A percentile compares a stretch with the other conserved stretches of the same genome.
phyloP scores from a whole-genome alignment of 495 filamentous ascomycete species.

The Glutinoglossum americanum region DNA sequence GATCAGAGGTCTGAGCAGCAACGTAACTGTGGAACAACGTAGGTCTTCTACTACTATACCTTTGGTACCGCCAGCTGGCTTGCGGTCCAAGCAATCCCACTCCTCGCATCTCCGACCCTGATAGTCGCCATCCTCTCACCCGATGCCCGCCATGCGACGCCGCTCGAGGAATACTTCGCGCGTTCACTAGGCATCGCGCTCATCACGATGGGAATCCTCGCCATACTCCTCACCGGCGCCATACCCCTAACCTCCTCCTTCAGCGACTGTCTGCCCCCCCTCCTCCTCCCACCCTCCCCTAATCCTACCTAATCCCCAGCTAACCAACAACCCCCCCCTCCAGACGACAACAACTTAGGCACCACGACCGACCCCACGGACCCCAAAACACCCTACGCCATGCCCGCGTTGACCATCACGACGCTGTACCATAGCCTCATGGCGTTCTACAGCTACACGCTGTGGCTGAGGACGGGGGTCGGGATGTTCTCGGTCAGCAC shows the following conservation, averaged over 20 bases:
- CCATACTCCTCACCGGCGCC: constrained; percentile 47
- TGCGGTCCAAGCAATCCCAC: constrained; percentile 37
- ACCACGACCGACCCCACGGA: constrained; percentile 24
- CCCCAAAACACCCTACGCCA: constrained; percentile 44
- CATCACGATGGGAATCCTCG: constrained; percentile 40
- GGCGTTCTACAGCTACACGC: constrained; percentile 47
- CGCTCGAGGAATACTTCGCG: constrained; percentile 33
- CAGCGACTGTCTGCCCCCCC: constrained; percentile 14
- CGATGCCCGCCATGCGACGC: constrained; percentile 27
- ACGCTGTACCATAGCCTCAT: constrained; percentile 37
- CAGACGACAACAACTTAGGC: constrained; percentile 12
- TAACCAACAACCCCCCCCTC: not conserved
- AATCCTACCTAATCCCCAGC: not conserved
- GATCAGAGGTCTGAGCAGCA: no score
- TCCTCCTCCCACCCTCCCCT: not conserved
- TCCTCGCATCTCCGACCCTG: constrained; percentile 42
- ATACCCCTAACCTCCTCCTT: constrained; percentile 42
- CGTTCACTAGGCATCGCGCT: constrained; percentile 45
- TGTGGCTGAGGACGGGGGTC: constrained; percentile 31
- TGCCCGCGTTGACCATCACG: constrained; percentile 44
- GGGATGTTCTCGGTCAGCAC: constrained; percentile 32
- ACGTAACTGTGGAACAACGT: not conserved
- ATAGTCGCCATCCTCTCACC: constrained; percentile 39
- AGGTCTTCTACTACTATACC: constrained; percentile 47
- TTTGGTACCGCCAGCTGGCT: constrained; percentile 48